Percentiles rank a stretch among this genome's conserved stretches.
phyloP scores from a whole-genome alignment of 352 stramenopile species.

The Phytopythium chamaehyphon region DNA sequence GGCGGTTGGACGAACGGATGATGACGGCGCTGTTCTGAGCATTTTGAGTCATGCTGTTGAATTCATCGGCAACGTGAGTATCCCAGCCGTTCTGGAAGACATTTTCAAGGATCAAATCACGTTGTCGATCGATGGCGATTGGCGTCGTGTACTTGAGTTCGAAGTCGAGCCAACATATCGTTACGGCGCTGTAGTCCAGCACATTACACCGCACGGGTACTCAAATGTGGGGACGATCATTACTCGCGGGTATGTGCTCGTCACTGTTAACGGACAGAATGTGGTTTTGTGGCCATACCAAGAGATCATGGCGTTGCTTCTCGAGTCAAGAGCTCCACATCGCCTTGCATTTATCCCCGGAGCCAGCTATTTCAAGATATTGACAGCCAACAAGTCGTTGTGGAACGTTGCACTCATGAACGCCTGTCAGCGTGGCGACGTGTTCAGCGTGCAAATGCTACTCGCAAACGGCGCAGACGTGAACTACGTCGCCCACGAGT shows the following conservation, averaged over 20 bases:
- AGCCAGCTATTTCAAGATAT: conserved; percentile 85
- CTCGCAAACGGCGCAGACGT: conserved; percentile 83
- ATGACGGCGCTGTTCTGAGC: conserved; percentile 62
- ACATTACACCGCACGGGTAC: conserved; percentile 71
- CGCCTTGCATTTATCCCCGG: conserved; percentile 82
- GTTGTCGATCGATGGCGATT: conserved; percentile 85
- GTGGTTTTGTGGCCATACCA: conserved; percentile 83
- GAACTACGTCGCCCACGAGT: conserved; percentile 84
- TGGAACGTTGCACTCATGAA: conserved; percentile 89
- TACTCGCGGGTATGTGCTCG: conserved; percentile 70
- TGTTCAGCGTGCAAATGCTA: conserved; percentile 86
- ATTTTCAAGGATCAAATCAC: conserved; percentile 90
- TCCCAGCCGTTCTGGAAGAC: conserved; percentile 83
- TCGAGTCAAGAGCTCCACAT: conserved; percentile 65
- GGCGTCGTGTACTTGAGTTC: conserved; percentile 74
- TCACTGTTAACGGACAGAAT: conserved; percentile 85
- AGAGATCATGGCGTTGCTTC: conserved; percentile 60
- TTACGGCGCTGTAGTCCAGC: conserved; percentile 74
- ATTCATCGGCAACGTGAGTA: conserved; percentile 84
- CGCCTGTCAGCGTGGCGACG: conserved; percentile 78
- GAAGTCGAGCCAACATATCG: conserved; percentile 82
- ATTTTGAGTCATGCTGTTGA: conserved; percentile 80
- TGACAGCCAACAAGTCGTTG: conserved; percentile 82
- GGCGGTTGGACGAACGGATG: conserved; percentile 49
- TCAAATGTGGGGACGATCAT: conserved; percentile 73